Percentiles rank a stretch among this genome's conserved stretches.
Evolutionary conservation across 192 early-diverging fungal genomes (phyloP).

Genomic region (Backusella westeae): DNA sequence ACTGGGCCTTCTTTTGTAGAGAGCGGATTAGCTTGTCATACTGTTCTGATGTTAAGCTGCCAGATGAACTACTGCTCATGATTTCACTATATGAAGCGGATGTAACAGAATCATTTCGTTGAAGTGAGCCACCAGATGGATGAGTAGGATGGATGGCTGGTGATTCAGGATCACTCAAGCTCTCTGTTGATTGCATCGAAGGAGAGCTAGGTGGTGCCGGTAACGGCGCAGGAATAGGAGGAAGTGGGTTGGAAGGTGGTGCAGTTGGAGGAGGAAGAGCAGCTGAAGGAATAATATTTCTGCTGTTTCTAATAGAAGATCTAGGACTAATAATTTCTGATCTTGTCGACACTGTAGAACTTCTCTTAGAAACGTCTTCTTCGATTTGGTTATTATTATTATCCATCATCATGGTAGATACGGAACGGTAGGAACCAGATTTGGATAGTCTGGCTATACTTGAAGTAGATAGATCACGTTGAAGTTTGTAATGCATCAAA

Average conservation of each 20-base stretch:
- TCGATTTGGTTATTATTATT: background rate
- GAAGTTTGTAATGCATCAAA: constrained; percentile 15
- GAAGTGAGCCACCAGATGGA: background rate
- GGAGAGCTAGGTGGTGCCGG: constrained; percentile 20
- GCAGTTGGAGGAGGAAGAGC: constrained; percentile 28
- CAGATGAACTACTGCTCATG: background rate
- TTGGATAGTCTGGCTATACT: constrained; percentile 15
- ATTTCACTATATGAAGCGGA: constrained; percentile 15
- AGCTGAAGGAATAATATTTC: background rate
- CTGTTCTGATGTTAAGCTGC: constrained; percentile 15
- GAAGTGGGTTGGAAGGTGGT: constrained; percentile 29
- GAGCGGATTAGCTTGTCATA: constrained; percentile 32
- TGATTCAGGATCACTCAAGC: background rate
- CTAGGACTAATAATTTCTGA: background rate
- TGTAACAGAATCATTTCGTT: constrained; percentile 15
- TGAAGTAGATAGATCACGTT: constrained; percentile 14
- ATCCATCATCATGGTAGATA: background rate
- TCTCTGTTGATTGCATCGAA: background rate
- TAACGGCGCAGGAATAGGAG: constrained; percentile 26
- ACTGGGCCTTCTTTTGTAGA: constrained; percentile 25
- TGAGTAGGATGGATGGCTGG: background rate
- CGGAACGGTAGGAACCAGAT: constrained; percentile 20
- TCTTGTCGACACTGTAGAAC: background rate
- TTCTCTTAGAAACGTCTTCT: background rate
- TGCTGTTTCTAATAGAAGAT: background rate